Base-by-base conservation (phyloP, 2,329 filamentous ascomycete species). In the Sphaerulina musiva region DNA sequence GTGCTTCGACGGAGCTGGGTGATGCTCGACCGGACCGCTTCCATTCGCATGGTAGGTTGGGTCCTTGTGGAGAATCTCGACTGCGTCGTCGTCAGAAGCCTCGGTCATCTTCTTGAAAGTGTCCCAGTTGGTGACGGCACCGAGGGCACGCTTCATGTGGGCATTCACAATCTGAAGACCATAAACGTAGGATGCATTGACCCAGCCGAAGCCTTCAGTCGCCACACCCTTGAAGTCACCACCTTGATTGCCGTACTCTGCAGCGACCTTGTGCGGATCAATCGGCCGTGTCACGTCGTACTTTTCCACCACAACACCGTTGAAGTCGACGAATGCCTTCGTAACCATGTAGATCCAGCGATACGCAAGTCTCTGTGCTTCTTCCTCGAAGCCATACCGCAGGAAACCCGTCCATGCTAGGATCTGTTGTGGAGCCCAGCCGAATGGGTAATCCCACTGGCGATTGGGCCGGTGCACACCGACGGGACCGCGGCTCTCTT, bases 261-360 rank as follows among this genome's bases (percentile, higher is more conserved):
- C 93, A 71, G 95, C 89, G 10, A 97, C 93, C 58, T 87, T 85
- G 73, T 97, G 93, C 38, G 93, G 91, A 66, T 95, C 91, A 53
- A 91, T 83, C 4, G 87, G 85, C 53, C 89, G 78, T 17, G 92
- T 97, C 56, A 98, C 93, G 72, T 98, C 89, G 75, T 98, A 98
- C 76, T 98, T 98, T 74, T 98, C 93, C 5, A 97, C 93, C 1
- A 98, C 92, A 7, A 96, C 90, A 39, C 93, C 93, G 68, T 97
- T 97, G 78, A 92, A 97, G 71, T 98, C 92, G 57, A 96, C 91
- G 74, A 97, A 97, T 0, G 93, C 91, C 73, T 95, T 96, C 55
- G 89, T 96, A 66, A 96, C 90, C 92, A 97, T 97, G 70, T 91
- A 95, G 50, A 96, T 75, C 93, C 93, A 98, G 72, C 93, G 90